phyloP scores from a whole-genome alignment of 2,329 filamentous ascomycete genomes.

The Ophiostoma sp. region DNA sequence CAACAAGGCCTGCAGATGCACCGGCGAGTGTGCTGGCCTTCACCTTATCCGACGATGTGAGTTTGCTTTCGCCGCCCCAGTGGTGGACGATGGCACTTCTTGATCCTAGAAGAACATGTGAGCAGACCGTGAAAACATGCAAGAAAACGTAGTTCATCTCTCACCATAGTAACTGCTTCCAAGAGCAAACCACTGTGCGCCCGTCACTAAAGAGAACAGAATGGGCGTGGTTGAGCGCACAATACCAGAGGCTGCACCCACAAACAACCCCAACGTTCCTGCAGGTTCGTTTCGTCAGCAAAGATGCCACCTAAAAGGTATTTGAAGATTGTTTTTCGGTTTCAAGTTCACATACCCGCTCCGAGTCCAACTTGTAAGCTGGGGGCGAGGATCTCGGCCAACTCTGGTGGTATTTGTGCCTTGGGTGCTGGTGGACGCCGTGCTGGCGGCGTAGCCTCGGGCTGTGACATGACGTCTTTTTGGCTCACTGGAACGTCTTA shows the following conservation, averaged over 20 bases:
- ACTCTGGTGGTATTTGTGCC: conserved; percentile 44
- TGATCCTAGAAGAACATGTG: conserved; percentile 34
- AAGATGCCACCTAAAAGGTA: neutral
- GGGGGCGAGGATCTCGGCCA: conserved; percentile 49
- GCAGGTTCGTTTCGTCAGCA: neutral
- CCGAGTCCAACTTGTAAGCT: conserved; percentile 61
- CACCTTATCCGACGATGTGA: conserved; percentile 60
- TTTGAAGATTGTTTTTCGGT: neutral
- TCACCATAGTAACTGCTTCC: conserved; percentile 75
- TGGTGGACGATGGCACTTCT: conserved; percentile 42
- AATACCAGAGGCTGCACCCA: conserved; percentile 70
- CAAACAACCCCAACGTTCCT: conserved; percentile 63
- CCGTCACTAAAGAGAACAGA: conserved; percentile 70
- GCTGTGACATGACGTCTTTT: conserved; percentile 18
- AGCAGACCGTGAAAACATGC: neutral
- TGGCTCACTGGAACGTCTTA: neutral
- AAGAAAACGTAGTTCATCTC: conserved; percentile 33
- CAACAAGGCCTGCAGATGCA: conserved; percentile 64
- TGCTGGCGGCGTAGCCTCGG: conserved; percentile 11
- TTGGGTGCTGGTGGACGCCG: conserved; percentile 19
- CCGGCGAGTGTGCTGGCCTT: conserved; percentile 71
- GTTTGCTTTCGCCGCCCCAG: conserved; percentile 52
- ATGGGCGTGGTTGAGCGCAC: conserved; percentile 65
- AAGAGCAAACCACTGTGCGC: conserved; percentile 78
- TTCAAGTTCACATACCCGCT: conserved; percentile 49